Conservation (phyloP, 495 filamentous ascomycete species). For the Thermothielavioides terrestris region DNA sequence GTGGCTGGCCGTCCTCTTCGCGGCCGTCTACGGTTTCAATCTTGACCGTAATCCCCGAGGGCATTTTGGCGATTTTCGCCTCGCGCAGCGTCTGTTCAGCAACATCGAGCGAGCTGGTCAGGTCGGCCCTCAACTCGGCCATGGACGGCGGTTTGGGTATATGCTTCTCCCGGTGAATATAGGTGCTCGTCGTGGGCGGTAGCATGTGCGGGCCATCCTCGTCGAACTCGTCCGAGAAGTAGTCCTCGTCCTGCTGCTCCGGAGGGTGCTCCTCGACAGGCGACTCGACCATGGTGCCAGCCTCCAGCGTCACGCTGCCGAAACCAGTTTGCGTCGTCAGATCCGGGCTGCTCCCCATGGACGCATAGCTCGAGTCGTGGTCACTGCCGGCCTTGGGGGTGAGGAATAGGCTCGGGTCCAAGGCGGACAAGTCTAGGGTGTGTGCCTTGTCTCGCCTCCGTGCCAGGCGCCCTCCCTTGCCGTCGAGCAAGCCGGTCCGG, state of each 20-base stretch:
- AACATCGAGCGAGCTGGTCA: constrained; percentile 56
- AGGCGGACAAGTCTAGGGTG: constrained; percentile 41
- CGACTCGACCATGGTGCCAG: constrained; percentile 44
- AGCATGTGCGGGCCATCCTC: constrained; percentile 66
- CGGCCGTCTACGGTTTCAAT: constrained; percentile 1
- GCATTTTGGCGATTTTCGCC: constrained; percentile 23
- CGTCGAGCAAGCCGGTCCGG: constrained; percentile 83
- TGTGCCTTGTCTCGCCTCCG: constrained; percentile 53
- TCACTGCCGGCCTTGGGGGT: constrained; percentile 36
- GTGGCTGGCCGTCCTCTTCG: neutral
- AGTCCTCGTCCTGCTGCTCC: constrained; percentile 44
- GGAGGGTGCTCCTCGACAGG: constrained; percentile 47
- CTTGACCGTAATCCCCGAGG: constrained; percentile 6
- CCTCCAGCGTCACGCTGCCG: constrained; percentile 13
- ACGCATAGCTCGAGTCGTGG: constrained; percentile 47
- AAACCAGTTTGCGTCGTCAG: constrained; percentile 31
- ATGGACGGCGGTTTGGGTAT: constrained; percentile 82
- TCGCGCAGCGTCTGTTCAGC: constrained; percentile 57
- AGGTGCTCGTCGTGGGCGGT: constrained; percentile 92
- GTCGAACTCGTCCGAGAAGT: constrained; percentile 49
- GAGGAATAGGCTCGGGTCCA: constrained; percentile 32
- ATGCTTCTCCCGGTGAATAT: constrained; percentile 77
- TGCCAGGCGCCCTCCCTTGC: constrained; percentile 78
- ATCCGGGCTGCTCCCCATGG: constrained; percentile 49
- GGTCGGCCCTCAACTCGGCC: constrained; percentile 62